These are phyloP conservation scores for Blepharisma stoltei DNA, from an alignment of 73 alveolate genomes.

Conservation along the genomic window DNA sequence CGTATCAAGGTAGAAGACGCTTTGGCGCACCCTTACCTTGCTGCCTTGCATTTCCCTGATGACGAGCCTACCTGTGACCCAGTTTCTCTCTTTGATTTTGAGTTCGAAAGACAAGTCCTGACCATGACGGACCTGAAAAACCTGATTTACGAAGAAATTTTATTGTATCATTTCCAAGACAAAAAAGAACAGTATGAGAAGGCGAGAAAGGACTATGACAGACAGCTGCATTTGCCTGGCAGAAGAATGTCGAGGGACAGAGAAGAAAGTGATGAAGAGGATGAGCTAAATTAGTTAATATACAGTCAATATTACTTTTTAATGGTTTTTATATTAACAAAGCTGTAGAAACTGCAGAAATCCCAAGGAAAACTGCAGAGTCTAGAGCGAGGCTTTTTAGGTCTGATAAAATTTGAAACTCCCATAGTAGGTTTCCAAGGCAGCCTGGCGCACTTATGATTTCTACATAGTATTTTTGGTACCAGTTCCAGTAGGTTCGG, in stretches of 20 bases:
- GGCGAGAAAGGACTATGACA: slow-evolving; percentile 37
- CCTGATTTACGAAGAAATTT: slow-evolving; percentile 61
- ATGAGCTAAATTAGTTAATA: not conserved
- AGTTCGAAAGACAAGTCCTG: slow-evolving; percentile 53
- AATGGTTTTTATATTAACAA: too few relatives aligned
- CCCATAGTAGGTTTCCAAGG: not conserved
- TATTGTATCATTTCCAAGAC: slow-evolving; percentile 53
- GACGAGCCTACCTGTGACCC: slow-evolving; percentile 59
- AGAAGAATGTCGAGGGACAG: slow-evolving; percentile 12
- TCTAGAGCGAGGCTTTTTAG: not conserved
- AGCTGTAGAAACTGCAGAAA: too few relatives aligned
- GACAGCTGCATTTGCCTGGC: not conserved
- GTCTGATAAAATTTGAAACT: not conserved
- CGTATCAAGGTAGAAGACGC: slow-evolving; percentile 90
- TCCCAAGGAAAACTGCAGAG: too few relatives aligned
- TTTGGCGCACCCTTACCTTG: slow-evolving; percentile 83
- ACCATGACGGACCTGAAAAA: slow-evolving; percentile 52
- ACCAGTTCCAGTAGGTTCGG: slow-evolving; percentile 4
- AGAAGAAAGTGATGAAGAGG: slow-evolving; percentile 15
- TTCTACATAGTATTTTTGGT: not conserved
- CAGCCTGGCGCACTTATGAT: slow-evolving; percentile 18
- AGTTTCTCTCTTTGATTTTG: slow-evolving; percentile 56
- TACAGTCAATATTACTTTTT: too few relatives aligned
- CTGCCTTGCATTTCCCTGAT: slow-evolving; percentile 67
- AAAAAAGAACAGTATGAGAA: slow-evolving; percentile 50